Evolutionary conservation across 2,329 filamentous ascomycete genomes (phyloP), one percentile per base, ranked within the genome.

Genomic region (Calonectria naviculata): DNA sequence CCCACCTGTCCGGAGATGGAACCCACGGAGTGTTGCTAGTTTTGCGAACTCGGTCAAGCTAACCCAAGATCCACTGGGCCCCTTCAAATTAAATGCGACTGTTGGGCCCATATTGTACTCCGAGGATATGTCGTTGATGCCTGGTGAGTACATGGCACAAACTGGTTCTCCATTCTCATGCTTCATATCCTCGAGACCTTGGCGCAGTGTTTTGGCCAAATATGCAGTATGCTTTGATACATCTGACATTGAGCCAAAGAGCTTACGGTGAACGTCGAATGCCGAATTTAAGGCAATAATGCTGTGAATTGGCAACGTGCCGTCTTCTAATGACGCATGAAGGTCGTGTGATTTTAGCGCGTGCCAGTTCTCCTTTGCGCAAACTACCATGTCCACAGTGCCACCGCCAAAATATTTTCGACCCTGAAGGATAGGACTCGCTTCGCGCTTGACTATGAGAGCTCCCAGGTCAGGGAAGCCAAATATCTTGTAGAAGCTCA

Each of bases 401-500:
- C 52, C 52, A 10, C 52, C 52, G 52, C 52, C 52, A 10, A 56
- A 56, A 38, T 56, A 56, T 21, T 56, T 56, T 17, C 52, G 31
- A 24, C 31, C 6, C 10, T 31, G 52, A 19, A 56, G 52, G 4
- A 56, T 15, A 24, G 52, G 10, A 17, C 52, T n/a, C 5, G 52
- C 5, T 38, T 56, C 52, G 3, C 52, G 52, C 15, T 34, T 56
- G 10, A 56, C 52, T 24, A 56, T 56, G 10, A 56, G 52, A 26
- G 52, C 52, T 2, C 52, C 52, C 6, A 56, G 24, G 31, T 56
- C 52, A n/a, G 52, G 52, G 7, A 56, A 56, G 31, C 52, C 52
- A 15, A 56, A 56, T 56, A 56, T 56, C 21, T 56, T 56, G 31
- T 56, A 56, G 52, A 56, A 56, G 13, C 52, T 56, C n/a, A 56